Base-by-base conservation (phyloP, 441 rosid genomes). In the Pelargonium citronellum region DNA sequence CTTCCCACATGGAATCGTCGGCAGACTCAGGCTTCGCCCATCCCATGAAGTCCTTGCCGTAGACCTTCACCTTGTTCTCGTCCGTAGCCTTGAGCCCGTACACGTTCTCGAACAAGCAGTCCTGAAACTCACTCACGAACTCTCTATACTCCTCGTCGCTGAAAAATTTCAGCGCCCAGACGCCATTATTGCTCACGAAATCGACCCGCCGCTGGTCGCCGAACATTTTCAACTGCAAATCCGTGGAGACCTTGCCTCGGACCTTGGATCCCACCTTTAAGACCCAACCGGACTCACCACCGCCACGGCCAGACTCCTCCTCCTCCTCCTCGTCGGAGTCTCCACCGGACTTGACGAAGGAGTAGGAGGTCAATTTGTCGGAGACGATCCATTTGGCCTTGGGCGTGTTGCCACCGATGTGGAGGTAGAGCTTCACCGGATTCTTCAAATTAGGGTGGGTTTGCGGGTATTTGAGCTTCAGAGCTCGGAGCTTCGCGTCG, bases 21-120 rank as follows among this genome's bases (percentile, higher is more conserved):
- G 92, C 92, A 11, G 71, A 84, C 69, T 88, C 92, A 0, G 92
- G 92, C 19, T 86, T 88, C 41, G 77, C 82, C 92, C 92, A 88
- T 2, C 89, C 87, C 3, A 88, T 71, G 70, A 88, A 88, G 46
- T 88, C 92, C 79, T 84, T 88, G 57, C 92, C 92, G 53, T 83
- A 88, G 10, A 86, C 82, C 78, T 86, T 88, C 57, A 80, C 15
- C 78, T 77, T 86, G 60, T 76, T 88, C 68, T 81, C 87, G 39
- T 88, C 92, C 0, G 78, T 82, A 0, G 90, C 86, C 71, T 72
- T 76, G 30, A 88, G 41, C 73, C 83, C 82, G 64, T 85, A 76
- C 24, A 88, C 87, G 72, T 88, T 88, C 80, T 88, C 92, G 70
- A 88, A 88, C 74, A 88, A 67, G 69, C 81, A 82, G 67, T 83